Conservation (phyloP, 1,284 basidiomycete species). For the Trichosporon inkin region DNA sequence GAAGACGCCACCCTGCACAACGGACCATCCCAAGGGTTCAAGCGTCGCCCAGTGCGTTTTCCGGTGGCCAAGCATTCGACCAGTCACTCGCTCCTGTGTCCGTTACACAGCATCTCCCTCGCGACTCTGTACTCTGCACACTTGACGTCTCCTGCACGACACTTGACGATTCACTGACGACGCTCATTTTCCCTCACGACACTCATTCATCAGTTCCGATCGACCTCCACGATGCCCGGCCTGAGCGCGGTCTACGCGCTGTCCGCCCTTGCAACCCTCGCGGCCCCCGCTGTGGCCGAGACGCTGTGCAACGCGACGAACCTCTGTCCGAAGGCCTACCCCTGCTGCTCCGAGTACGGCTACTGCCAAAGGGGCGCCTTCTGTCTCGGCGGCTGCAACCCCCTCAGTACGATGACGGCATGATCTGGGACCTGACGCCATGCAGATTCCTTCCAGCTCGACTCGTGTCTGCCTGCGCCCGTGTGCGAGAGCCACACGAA, state of each 20-base stretch:
- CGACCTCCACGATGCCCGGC: not conserved
- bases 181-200: not conserved
- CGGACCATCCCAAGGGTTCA: too few relatives aligned
- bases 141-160: not conserved
- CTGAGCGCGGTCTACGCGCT: not conserved
- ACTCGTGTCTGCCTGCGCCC: slow-evolving; percentile 67
- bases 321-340: slow-evolving; percentile 58
- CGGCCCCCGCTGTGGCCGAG: slow-evolving; percentile 11
- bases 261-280: slow-evolving; percentile 1
- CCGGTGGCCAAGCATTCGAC: too few relatives aligned
- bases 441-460: slow-evolving; percentile 56
- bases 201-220: not conserved
- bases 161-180: not conserved
- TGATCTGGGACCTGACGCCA: slow-evolving; percentile 2
- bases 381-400: slow-evolving; percentile 77
- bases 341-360: slow-evolving; percentile 73
- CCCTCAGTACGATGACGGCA: slow-evolving; percentile 52
- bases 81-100: too few relatives aligned
- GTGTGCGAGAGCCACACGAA: slow-evolving; percentile 65
- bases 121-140: not conserved
- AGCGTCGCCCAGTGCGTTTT: too few relatives aligned
- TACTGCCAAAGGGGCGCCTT: slow-evolving; percentile 64
- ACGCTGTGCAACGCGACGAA: slow-evolving; percentile 29
- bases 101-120: too few relatives aligned
- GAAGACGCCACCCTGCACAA: too few relatives aligned